Percentiles rank a stretch among this genome's conserved stretches.
Evolutionary conservation across 73 alveolate genomes (phyloP).

Genomic region (Stentor roeselii): DNA sequence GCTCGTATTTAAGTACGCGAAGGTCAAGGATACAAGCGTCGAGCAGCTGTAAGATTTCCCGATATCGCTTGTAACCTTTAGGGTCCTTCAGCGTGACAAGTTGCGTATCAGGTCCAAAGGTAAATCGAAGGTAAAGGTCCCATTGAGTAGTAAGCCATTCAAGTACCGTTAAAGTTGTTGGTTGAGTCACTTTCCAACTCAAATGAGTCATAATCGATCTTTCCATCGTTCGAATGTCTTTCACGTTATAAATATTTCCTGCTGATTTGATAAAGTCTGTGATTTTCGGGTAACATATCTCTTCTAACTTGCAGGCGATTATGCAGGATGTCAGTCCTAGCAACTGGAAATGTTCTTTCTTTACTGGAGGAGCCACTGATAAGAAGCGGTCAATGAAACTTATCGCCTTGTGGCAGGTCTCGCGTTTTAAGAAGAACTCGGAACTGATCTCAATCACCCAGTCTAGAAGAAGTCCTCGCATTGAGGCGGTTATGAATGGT

Average conservation of each 20-base stretch:
- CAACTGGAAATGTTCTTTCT: slow-evolving; percentile 68
- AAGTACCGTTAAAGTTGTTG: slow-evolving; percentile 32
- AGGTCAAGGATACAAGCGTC: slow-evolving; percentile 40
- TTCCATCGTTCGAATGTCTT: slow-evolving; percentile 41
- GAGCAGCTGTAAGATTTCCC: slow-evolving; percentile 33
- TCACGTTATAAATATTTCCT: slow-evolving; percentile 53
- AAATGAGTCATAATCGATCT: slow-evolving; percentile 21
- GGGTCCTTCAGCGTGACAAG: background rate
- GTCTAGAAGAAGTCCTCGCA: slow-evolving; percentile 84
- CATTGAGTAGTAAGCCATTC: slow-evolving; percentile 46
- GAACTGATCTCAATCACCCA: slow-evolving; percentile 95
- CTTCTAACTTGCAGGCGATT: slow-evolving; percentile 90
- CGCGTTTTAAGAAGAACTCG: slow-evolving; percentile 80
- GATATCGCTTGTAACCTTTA: slow-evolving; percentile 23
- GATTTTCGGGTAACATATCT: slow-evolving; percentile 66
- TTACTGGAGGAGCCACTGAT: slow-evolving; percentile 48
- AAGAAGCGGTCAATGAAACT: slow-evolving; percentile 75
- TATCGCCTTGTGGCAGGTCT: slow-evolving; percentile 79
- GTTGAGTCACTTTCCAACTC: slow-evolving; percentile 36
- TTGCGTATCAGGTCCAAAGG: background rate
- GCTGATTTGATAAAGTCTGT: slow-evolving; percentile 63
- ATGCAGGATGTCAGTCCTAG: slow-evolving; percentile 83
- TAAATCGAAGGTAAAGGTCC: slow-evolving; percentile 14
- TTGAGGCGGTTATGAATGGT: slow-evolving; percentile 48
- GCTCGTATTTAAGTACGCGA: slow-evolving; percentile 20